Conservation (phyloP, 768 basidiomycete species). For the Lactifluus piperatus region DNA sequence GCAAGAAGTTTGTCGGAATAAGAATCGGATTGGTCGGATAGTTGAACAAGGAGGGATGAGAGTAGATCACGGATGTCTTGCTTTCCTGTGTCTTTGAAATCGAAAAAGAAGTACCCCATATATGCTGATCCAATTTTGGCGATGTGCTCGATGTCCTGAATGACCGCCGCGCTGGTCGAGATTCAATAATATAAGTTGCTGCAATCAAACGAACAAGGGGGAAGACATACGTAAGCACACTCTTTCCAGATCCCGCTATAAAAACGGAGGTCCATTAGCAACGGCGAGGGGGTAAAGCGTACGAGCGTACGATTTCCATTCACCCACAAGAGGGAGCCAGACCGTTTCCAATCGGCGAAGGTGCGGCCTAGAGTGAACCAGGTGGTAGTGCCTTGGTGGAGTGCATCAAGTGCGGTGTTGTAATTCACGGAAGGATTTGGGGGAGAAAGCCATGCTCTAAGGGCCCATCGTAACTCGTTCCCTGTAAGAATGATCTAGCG, state of each 20-base stretch:
- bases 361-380: background rate
- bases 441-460: background rate
- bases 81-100: background rate
- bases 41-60: background rate
- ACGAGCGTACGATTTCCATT: background rate
- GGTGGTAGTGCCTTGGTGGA: background rate
- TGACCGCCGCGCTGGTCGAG: background rate
- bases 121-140: background rate
- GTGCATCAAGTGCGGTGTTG: background rate
- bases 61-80: background rate
- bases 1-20: background rate
- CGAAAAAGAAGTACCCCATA: too few species aligned
- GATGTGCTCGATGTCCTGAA: background rate
- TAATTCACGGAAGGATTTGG: background rate
- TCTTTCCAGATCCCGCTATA: background rate
- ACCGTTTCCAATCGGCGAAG: background rate
- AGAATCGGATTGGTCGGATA: background rate
- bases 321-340: background rate
- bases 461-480: too few species aligned
- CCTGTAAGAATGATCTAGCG: too few species aligned
- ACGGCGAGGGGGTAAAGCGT: background rate
- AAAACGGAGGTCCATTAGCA: background rate
- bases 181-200: background rate
- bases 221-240: background rate
- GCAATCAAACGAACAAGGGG: rapidly evolving